Evolutionary conservation across 2,329 filamentous ascomycete genomes (phyloP).

Genomic region (Karstenula rhodostoma): DNA sequence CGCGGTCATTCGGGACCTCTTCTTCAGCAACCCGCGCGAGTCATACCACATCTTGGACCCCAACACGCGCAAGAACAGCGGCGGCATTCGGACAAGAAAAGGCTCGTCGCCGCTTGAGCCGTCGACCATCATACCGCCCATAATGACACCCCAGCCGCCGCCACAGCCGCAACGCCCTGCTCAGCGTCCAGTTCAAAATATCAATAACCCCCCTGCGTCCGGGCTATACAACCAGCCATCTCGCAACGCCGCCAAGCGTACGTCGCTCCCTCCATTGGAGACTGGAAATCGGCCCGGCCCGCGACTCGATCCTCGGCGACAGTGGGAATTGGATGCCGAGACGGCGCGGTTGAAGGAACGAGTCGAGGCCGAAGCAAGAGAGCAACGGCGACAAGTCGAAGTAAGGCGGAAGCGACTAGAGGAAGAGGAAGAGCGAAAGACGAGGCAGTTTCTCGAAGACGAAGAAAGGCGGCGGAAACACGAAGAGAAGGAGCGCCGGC

Average conservation of each 20-base stretch:
- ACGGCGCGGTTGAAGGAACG: constrained; percentile 56
- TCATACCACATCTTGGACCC: constrained; percentile 76
- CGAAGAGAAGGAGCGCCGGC: constrained; percentile 67
- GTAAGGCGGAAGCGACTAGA: constrained; percentile 62
- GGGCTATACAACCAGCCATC: constrained; percentile 28
- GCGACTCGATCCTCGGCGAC: constrained; percentile 57
- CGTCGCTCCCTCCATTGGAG: constrained; percentile 39
- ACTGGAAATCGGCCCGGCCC: constrained; percentile 31
- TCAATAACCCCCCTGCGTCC: constrained; percentile 26
- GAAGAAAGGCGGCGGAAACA: constrained; percentile 68
- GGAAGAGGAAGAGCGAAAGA: constrained; percentile 60
- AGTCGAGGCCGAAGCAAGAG: constrained; percentile 54
- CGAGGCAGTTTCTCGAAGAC: constrained; percentile 42
- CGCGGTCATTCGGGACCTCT: constrained; percentile 68
- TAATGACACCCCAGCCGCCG: constrained; percentile 44
- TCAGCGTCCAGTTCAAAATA: constrained; percentile 25
- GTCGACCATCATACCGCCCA: constrained; percentile 36
- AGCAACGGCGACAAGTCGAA: constrained; percentile 55
- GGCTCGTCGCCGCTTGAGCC: constrained; percentile 44
- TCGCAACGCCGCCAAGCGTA: constrained; percentile 33
- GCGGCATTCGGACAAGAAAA: constrained; percentile 42
- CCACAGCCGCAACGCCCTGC: constrained; percentile 35
- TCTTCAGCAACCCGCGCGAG: constrained; percentile 71
- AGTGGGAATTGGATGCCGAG: constrained; percentile 62
- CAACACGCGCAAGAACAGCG: constrained; percentile 49